Evolutionary conservation across 140 eudicot species (phyloP).

Genomic region (Stevia rebaudiana): DNA sequence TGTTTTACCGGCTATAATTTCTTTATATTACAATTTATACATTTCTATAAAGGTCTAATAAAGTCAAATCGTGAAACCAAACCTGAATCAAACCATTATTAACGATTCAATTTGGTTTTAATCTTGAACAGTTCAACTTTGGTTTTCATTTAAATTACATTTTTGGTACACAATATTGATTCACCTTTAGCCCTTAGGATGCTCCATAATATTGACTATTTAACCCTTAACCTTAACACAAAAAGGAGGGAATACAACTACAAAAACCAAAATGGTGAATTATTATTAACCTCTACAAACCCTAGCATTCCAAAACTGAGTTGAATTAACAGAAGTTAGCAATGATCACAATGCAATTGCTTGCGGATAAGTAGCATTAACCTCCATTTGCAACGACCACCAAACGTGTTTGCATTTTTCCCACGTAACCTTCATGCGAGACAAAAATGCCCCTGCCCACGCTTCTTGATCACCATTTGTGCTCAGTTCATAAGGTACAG

Average conservation of each 20-base stretch:
- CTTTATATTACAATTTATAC: too few relatives aligned
- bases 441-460: conserved; percentile 65
- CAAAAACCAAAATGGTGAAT: conserved; percentile 5
- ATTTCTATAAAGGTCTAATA: too few relatives aligned
- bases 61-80: too few relatives aligned
- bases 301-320: not conserved
- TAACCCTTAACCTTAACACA: conserved; percentile 9
- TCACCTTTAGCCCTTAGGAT: too few relatives aligned
- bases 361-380: conserved; percentile 67
- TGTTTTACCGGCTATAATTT: too few relatives aligned
- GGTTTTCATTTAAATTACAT: too few relatives aligned
- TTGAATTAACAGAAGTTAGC: not conserved
- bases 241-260: not conserved
- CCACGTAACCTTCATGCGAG: conserved; percentile 35
- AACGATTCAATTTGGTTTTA: too few relatives aligned
- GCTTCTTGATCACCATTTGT: conserved; percentile 55
- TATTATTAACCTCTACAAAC: not conserved
- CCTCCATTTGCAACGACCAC: conserved; percentile 73
- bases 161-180: too few relatives aligned
- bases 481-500: conserved; percentile 88
- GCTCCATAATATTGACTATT: not conserved
- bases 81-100: too few relatives aligned
- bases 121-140: too few relatives aligned
- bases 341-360: conserved; percentile 59
- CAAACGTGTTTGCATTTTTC: conserved; percentile 67